Evolutionary conservation across 1,284 basidiomycete genomes (phyloP).

Genomic region (Cryptococcus wingfieldii): DNA sequence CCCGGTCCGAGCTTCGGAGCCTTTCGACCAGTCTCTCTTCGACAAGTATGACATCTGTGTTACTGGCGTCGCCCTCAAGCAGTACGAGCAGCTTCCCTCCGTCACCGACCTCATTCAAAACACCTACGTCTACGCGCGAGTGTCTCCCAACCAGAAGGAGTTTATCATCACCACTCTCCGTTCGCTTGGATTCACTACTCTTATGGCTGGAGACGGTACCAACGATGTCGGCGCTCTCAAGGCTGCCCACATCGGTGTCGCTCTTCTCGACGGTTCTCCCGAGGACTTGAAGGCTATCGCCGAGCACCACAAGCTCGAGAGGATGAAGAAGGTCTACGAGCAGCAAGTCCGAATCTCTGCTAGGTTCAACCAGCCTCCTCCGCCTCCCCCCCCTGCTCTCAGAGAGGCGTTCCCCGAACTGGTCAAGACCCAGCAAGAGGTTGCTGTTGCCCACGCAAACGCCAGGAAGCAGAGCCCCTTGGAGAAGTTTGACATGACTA

Average conservation of each 20-base stretch:
- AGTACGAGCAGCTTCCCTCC: conserved; percentile 59
- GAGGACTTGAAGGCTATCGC: conserved; percentile 91
- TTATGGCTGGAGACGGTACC: conserved; percentile 96
- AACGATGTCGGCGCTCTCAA: conserved; percentile 96
- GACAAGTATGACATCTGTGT: conserved; percentile 88
- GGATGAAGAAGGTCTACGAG: conserved; percentile 92
- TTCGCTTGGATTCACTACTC: conserved; percentile 76
- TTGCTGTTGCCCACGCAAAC: conserved; percentile 59
- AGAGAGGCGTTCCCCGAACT: conserved; percentile 80
- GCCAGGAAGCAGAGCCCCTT: conserved; percentile 77
- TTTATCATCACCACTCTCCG: conserved; percentile 84
- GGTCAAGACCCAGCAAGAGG: conserved; percentile 80
- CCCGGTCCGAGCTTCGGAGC: conserved; percentile 68
- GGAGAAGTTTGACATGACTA: conserved; percentile 86
- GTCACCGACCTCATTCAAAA: conserved; percentile 81
- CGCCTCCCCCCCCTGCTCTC: conserved; percentile 77
- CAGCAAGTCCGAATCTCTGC: conserved; percentile 83
- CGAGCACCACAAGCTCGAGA: conserved; percentile 79
- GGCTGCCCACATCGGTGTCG: conserved; percentile 91
- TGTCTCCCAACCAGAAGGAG: conserved; percentile 93
- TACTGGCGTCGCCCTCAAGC: conserved; percentile 84
- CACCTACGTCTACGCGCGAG: conserved; percentile 94
- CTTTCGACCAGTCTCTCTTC: conserved; percentile 71
- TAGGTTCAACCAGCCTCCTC: conserved; percentile 84
- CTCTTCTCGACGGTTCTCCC: conserved; percentile 80